These are phyloP conservation scores for Neoscytalidium dimidiatum DNA, from an alignment of 2,329 filamentous ascomycete species.

Conservation along the genomic window DNA sequence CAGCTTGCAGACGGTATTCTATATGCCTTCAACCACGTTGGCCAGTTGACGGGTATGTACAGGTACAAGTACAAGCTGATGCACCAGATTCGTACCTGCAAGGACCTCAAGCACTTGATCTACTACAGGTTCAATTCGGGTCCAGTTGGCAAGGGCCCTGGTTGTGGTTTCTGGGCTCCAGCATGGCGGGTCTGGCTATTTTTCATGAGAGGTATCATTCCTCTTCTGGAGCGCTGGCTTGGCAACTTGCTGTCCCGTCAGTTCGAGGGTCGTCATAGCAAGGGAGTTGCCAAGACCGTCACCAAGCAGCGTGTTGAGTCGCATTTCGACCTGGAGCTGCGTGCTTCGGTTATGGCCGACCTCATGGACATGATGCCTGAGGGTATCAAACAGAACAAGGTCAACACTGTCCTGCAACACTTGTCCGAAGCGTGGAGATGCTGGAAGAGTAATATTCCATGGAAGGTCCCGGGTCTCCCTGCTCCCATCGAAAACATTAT, in stretches of 20 bases:
- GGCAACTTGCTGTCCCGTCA: slow-evolving; percentile 95
- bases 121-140: slow-evolving; percentile 99
- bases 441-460: slow-evolving; percentile 99
- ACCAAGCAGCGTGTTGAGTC: slow-evolving; percentile 99
- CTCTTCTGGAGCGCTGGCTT: slow-evolving; percentile 93
- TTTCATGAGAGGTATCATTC: slow-evolving; percentile 98
- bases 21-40: slow-evolving; percentile 99
- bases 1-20: slow-evolving; percentile 97
- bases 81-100: slow-evolving; percentile 99
- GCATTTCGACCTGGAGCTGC: slow-evolving; percentile 95
- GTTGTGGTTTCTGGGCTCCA: slow-evolving; percentile 98
- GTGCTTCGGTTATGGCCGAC: slow-evolving; percentile 98
- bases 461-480: slow-evolving; percentile 96
- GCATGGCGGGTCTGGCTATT: slow-evolving; percentile 99
- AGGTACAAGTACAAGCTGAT: slow-evolving; percentile 99
- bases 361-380: slow-evolving; percentile 99
- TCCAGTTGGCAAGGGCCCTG: slow-evolving; percentile 93
- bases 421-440: slow-evolving; percentile 98
- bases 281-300: slow-evolving; percentile 97
- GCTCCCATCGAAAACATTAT: slow-evolving; percentile 99
- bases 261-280: slow-evolving; percentile 97
- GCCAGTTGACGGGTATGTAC: slow-evolving; percentile 98
- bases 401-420: slow-evolving; percentile 96
- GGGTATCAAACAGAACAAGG: slow-evolving; percentile 98
- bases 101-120: slow-evolving; percentile 97